Evolutionary conservation across 768 basidiomycete genomes (phyloP), one percentile per base, ranked within the genome.

Genomic region (Termitomyces sp.): DNA sequence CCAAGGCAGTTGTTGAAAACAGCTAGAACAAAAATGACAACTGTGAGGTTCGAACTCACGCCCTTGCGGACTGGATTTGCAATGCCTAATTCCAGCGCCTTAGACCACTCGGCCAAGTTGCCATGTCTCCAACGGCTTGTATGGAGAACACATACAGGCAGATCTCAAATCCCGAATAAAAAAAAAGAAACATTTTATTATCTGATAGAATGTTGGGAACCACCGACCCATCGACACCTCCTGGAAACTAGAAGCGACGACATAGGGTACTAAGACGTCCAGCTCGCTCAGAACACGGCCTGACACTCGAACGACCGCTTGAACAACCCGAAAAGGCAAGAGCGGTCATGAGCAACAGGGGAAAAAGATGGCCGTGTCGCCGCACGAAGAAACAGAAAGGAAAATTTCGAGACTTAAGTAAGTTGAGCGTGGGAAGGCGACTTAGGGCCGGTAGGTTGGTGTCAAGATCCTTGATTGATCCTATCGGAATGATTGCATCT

Each of bases 261-360:
- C 69, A 78, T 66, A 74, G 88, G 89, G 90, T 91, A 54, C 89
- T 92, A 65, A 91, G 90, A 91, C 80, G 87, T 86, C 85, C 88
- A 72, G 61, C 63, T 88, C 75, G 60, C 64, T 91, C 89, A 80
- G 76, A 77, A 78, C 90, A 88, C 88, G 81, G 79, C 86, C 78
- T 90, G 90, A 92, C 90, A 90, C 90, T 92, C 90, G 70, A 91
- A 91, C 88, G 72, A 78, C 87, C 80, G 83, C 86, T 78, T 88
- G 69, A 67, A 74, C 67, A 67, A 65, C 64, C 8, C 48, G 13
- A 31, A 31, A 30, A 31, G 48, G 24, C 33, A 34, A 72, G 76
- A 71, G 79, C 86, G 76, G 82, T 79, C 78, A 89, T 86, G 90
- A 92, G 90, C 90, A 92, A 92, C 90, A 89, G 83, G 83, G 89